Conservation (phyloP, 2,329 filamentous ascomycete genomes). For the Dactylellina haptotyla region DNA sequence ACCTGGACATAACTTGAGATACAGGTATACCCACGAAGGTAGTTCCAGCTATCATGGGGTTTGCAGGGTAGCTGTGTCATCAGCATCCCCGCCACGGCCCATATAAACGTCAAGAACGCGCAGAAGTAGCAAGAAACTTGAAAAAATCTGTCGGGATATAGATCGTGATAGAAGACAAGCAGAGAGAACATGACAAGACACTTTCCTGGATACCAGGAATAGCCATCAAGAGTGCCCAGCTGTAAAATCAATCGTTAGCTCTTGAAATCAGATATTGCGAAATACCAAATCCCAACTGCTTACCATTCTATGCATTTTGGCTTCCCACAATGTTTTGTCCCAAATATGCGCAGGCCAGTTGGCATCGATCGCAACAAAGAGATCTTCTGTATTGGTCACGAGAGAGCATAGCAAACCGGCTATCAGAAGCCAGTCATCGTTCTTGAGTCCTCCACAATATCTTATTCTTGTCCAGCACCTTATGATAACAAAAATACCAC, state of each 20-base stretch:
- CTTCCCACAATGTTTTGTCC: conserved; percentile 2
- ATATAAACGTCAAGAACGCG: neutral
- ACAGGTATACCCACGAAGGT: neutral
- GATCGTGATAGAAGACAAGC: conserved; percentile 8
- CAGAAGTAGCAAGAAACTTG: neutral
- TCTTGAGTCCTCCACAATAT: conserved; percentile 2
- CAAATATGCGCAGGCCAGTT: conserved; percentile 18
- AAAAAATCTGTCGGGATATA: neutral
- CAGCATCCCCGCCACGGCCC: neutral
- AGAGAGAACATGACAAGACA: conserved; percentile 6
- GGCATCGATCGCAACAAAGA: neutral
- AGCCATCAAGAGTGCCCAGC: conserved; percentile 1
- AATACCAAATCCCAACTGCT: neutral
- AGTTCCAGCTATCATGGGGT: conserved; percentile 10
- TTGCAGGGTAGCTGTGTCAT: conserved; percentile 6
- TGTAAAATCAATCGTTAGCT: neutral
- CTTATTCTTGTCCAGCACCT: neutral
- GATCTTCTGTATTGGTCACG: neutral
- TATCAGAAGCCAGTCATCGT: conserved; percentile 10
- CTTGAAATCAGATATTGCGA: neutral
- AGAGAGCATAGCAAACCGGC: neutral
- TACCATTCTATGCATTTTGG: neutral
- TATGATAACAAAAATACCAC: conserved; percentile 6
- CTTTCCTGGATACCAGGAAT: conserved; percentile 3
- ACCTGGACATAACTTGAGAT: conserved; percentile 1